Evolutionary conservation across 768 basidiomycete species (phyloP), one percentile per base, ranked within the genome.

Genomic region (Albatrellus ellisii): DNA sequence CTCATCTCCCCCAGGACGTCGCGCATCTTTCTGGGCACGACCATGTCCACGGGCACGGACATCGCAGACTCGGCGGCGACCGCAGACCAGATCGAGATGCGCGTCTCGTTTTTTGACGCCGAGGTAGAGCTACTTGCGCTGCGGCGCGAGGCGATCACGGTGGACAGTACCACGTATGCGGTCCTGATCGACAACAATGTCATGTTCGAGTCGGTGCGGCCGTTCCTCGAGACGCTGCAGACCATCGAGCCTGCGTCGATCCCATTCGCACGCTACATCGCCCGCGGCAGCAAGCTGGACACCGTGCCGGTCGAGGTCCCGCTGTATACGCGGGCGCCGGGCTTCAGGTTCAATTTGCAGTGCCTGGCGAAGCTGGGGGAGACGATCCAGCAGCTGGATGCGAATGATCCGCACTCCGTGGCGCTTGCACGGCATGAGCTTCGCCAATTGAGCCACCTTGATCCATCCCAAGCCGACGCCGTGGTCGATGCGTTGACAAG

Each of bases 401-500:
- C 66, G 0, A 55, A 59, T 1, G 65, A 73, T 41, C 57, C 53
- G 6, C 46, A 41, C 8, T 74, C 76, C 0, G 53, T 79, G n/a
- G 62, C 52, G 3, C 45, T 44, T n/a, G 78, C 72, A 0, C 66
- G 73, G 4, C 45, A 55, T 17, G 62, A 65, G 31, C 55, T 85
- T n/a, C 58, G 47, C 31, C 45, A 51, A 14, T 56, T 59, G 3
- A 83, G 77, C 51, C 60, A 68, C 5, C 62, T 88, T 22, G 85
- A 88, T 47, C 63, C 70, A 0, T 80, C 78, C 55, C 85, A 88
- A 53, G 75, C 69, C 0, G 76, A 82, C 42, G 77, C 84, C 1
- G 62, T 87, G 2, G 55, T 88, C 3, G 70, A 77, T 43, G 62
- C 72, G 0, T 54, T 86, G 26, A 70, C 66, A 0, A 58, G 73